Evolutionary conservation across 2,329 filamentous ascomycete species (phyloP), one percentile per base, ranked within the genome.

Genomic region (Lecanosticta acicola): DNA sequence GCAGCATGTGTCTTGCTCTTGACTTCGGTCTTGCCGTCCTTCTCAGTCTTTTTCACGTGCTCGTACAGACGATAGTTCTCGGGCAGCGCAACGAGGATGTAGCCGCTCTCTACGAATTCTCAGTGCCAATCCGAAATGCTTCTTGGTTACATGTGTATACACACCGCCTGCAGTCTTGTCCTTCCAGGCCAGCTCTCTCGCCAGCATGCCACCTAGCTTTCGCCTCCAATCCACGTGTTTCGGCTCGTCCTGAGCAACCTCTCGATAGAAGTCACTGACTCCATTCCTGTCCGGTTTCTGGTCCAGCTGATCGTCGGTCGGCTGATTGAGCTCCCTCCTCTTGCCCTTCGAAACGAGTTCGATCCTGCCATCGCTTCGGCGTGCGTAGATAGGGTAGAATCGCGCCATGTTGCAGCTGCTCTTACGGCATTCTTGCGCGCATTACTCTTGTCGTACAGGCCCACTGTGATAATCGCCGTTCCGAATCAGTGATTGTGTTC

Each of bases 121-220:
- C 34, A 26, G 48, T 43, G 32, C 13, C 38, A 14, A 21, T 29
- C 37, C 20, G 14, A 19, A 32, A 43, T 29, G 18, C 13, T 45
- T 37, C 37, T 20, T 44, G 11, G 11, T 37, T n/a, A 33, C 24
- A 24, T 34, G 20, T 33, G 43, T 45, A 35, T 47, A 49, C 46
- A 50, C 44, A 49, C 48, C 50, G 44, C 39, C 43, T 39, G 46
- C 51, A 26, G 46, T 43, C 51, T 50, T 50, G 42, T 54, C 48
- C 37, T 54, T 49, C 34, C 45, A 49, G 19, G 50, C 70, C 35
- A 79, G 57, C 55, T 77, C 71, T 53, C 72, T 65, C 57, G 76
- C 67, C 20, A 79, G 64, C 76, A 80, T 79, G n/a, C 74, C 74
- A 17, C 74, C 77, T 46, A 80, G 66, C 64, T 80, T 80, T 50